Percentiles rank a stretch among this genome's conserved stretches.
These are phyloP conservation scores for Rosa chinensis DNA, from an alignment of 306 rosid genomes.

Conservation along the genomic window DNA sequence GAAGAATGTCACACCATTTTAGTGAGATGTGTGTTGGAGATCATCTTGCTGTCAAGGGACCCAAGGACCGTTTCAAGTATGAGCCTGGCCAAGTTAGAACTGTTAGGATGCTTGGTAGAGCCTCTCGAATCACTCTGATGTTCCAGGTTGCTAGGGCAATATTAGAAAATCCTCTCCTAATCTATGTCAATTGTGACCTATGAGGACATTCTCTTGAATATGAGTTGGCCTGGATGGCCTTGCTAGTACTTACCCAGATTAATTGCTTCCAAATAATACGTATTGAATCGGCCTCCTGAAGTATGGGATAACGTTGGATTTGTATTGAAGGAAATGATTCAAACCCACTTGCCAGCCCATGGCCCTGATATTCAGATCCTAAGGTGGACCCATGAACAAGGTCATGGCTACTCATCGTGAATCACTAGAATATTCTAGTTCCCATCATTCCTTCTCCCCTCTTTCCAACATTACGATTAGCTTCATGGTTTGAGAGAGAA, in stretches of 20 bases:
- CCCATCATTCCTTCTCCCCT: constrained; percentile 33
- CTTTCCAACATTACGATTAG: background rate
- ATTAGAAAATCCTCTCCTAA: constrained; percentile 90
- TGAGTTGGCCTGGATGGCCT: constrained; percentile 64
- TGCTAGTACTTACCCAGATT: constrained; percentile 57
- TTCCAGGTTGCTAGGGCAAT: constrained; percentile 62
- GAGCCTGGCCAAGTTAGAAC: no score
- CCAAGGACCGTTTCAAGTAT: no score
- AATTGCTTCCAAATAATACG: constrained; percentile 61
- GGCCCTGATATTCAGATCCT: constrained; percentile 71
- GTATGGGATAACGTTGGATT: constrained; percentile 50
- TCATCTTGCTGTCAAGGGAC: no score
- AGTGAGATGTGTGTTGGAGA: no score
- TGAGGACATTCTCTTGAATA: constrained; percentile 87
- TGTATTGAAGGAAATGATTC: constrained; percentile 86
- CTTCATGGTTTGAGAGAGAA: background rate
- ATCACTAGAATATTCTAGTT: constrained; percentile 81
- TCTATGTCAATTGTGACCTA: constrained; percentile 83
- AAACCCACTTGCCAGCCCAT: constrained; percentile 76
- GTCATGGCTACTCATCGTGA: constrained; percentile 87
- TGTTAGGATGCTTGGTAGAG: no score
- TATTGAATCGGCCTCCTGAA: constrained; percentile 87
- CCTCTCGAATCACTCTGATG: no score
- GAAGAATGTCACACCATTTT: no score
- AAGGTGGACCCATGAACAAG: constrained; percentile 98